Percentiles rank a stretch among this genome's conserved stretches.
Conservation (phyloP, 106 monocot genomes). For the Ottelia alismoides region DNA sequence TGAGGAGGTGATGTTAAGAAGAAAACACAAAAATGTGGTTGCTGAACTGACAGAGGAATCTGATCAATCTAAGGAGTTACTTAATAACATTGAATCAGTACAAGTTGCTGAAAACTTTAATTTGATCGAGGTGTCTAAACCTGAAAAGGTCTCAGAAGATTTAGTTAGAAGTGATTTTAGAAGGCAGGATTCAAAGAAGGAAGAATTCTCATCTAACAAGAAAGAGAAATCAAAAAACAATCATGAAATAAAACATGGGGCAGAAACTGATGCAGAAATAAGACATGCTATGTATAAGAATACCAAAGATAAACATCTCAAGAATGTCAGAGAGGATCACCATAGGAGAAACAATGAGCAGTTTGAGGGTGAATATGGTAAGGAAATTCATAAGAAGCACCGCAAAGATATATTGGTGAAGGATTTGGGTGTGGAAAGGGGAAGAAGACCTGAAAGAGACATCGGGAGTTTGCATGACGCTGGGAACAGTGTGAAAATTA, state of each 20-base stretch:
- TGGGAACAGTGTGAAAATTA: conserved; percentile 23
- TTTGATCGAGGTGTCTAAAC: conserved; percentile 2
- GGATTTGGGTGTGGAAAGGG: conserved; percentile 23
- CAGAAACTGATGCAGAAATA: conserved; percentile 9
- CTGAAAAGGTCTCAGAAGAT: conserved; percentile 6
- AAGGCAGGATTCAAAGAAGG: conserved; percentile 13
- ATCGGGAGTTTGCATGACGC: conserved; percentile 25
- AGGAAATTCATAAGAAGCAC: conserved; percentile 22
- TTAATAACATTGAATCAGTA: conserved; percentile 12
- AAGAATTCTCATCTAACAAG: conserved; percentile 15
- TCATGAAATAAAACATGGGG: conserved; percentile 9
- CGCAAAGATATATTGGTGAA: conserved; percentile 16
- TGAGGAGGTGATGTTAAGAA: conserved; percentile 65
- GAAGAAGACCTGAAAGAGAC: conserved; percentile 23
- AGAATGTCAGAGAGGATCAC: conserved; percentile 17
- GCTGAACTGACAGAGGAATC: conserved; percentile 13
- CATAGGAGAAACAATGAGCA: conserved; percentile 14
- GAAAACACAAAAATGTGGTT: conserved; percentile 36
- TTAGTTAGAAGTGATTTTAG: conserved; percentile 5
- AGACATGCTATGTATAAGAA: conserved; percentile 24
- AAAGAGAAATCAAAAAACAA: conserved; percentile 9
- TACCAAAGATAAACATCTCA: conserved; percentile 27
- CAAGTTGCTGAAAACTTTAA: background rate
- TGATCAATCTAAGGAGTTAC: conserved; percentile 4
- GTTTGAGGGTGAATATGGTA: conserved; percentile 12